Conservation (phyloP, 2,329 filamentous ascomycete species). For the Aspergillus unguis region DNA sequence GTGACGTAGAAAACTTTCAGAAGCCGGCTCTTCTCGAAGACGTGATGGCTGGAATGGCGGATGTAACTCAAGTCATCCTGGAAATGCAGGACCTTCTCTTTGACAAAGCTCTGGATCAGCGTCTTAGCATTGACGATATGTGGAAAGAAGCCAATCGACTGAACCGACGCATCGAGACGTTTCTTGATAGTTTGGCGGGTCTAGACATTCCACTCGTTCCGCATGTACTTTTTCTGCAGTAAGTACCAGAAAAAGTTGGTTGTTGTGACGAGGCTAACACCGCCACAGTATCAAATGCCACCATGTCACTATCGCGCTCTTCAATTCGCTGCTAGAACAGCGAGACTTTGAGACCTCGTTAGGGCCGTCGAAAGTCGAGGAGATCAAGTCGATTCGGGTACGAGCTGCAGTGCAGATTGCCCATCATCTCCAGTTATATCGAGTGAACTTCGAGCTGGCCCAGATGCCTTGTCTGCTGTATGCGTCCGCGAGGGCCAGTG, state of each 20-base stretch:
- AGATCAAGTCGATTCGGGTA: slow-evolving; percentile 18
- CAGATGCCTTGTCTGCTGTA: slow-evolving; percentile 29
- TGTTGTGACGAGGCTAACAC: slow-evolving; percentile 11
- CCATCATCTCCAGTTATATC: slow-evolving; percentile 26
- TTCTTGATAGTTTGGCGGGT: slow-evolving; percentile 17
- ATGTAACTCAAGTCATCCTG: slow-evolving; percentile 23
- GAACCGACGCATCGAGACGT: slow-evolving; percentile 23
- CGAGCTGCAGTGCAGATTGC: slow-evolving; percentile 25
- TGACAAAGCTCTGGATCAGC: slow-evolving; percentile 16
- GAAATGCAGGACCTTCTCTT: slow-evolving; percentile 26
- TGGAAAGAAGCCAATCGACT: slow-evolving; percentile 17
- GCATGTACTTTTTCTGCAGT: slow-evolving; percentile 30
- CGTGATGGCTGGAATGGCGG: slow-evolving; percentile 20
- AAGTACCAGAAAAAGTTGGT: slow-evolving; percentile 12
- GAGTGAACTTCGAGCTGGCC: slow-evolving; percentile 27
- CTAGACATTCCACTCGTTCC: slow-evolving; percentile 22
- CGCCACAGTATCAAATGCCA: slow-evolving; percentile 28
- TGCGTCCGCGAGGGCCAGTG: slow-evolving; percentile 22
- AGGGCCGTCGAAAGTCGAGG: slow-evolving; percentile 10
- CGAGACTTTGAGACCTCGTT: slow-evolving; percentile 9
- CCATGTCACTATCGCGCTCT: slow-evolving; percentile 26
- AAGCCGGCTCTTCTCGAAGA: slow-evolving; percentile 28
- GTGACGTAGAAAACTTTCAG: slow-evolving; percentile 23
- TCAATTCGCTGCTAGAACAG: slow-evolving; percentile 23
- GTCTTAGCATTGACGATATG: slow-evolving; percentile 15